Percentiles rank a stretch among this genome's conserved stretches.
These are phyloP conservation scores for Phyllosticta citrichinensis DNA, from an alignment of 2,329 filamentous ascomycete species.

Conservation along the genomic window DNA sequence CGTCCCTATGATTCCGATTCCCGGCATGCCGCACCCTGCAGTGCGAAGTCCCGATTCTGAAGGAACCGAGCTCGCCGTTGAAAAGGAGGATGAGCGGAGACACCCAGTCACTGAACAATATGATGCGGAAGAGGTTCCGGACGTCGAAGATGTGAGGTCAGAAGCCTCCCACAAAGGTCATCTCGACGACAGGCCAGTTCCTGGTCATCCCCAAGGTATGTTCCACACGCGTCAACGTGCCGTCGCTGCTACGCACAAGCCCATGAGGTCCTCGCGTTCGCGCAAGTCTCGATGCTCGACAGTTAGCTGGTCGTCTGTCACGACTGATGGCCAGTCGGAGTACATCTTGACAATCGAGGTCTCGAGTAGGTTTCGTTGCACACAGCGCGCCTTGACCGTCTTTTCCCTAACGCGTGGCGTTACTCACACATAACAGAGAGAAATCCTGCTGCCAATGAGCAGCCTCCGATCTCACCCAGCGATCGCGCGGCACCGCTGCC, in stretches of 20 bases:
- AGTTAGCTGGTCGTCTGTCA: constrained; percentile 23
- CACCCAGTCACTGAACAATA: constrained; percentile 34
- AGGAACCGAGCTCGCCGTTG: constrained; percentile 32
- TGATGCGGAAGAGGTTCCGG: constrained; percentile 38
- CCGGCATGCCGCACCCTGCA: constrained; percentile 53
- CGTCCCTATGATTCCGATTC: constrained; percentile 52
- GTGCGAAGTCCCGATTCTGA: constrained; percentile 39
- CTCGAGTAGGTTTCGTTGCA: constrained; percentile 24
- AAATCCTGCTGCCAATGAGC: not conserved
- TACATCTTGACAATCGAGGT: constrained; percentile 30
- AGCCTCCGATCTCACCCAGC: constrained; percentile 9
- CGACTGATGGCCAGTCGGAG: constrained; percentile 24
- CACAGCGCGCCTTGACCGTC: not conserved
- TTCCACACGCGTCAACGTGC: constrained; percentile 28
- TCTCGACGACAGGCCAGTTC: constrained; percentile 26
- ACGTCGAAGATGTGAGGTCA: constrained; percentile 43
- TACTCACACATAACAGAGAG: constrained; percentile 23
- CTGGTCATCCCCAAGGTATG: constrained; percentile 43
- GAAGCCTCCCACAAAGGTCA: constrained; percentile 33
- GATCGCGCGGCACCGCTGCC: constrained; percentile 24
- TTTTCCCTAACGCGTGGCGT: not conserved
- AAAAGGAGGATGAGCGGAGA: constrained; percentile 41
- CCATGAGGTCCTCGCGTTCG: constrained; percentile 18
- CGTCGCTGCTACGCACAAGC: constrained; percentile 13
- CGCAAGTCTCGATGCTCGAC: constrained; percentile 17